Evolutionary conservation across 106 monocot species (phyloP), one percentile per base, ranked within the genome.

Genomic region (Hemerocallis citrina): DNA sequence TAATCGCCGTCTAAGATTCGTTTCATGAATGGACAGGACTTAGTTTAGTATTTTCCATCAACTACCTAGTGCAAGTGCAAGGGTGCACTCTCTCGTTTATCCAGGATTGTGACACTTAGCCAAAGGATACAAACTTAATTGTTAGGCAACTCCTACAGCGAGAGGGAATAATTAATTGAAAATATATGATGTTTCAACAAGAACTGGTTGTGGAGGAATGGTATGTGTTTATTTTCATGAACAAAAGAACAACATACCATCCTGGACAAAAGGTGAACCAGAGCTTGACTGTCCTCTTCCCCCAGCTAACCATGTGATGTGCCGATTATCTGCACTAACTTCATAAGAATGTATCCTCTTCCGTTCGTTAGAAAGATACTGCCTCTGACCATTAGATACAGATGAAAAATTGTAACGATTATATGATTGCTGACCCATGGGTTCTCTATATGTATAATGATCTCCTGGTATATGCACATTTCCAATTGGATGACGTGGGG

Each of bases 271-370:
- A 23, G 72, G 62, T 24, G 62, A 29, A 3, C 62, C 75, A 19
- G 72, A 69, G 37, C 71, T 71, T 43, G 77, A 40, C 22, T 59
- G 43, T 34, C 72, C 34, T 69, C 72, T 72, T 51, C 74, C 64
- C 45, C 71, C 77, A 36, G 71, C 20, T 29, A 61, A 55, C 80
- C 85, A 85, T 40, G 80, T 34, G 34, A 44, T 51, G 19, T 68
- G 70, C 55, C 77, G 74, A 74, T 65, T 74, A 55, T 80, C 68
- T 59, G 71, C 63, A 64, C 77, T 74, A 45, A 62, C 48, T 68
- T 77, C 74, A 56, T 39, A 61, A 52, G 76, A 62, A 57, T 67
- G 62, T 19, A 60, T 14, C 51, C 69, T 75, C 74, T 71, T 32
- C 7, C 75, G 77, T 42, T 86, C 86, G 34, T 86, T 77, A 42